Evolutionary conservation across 106 monocot species (phyloP).

Genomic region (Acorus calamus): DNA sequence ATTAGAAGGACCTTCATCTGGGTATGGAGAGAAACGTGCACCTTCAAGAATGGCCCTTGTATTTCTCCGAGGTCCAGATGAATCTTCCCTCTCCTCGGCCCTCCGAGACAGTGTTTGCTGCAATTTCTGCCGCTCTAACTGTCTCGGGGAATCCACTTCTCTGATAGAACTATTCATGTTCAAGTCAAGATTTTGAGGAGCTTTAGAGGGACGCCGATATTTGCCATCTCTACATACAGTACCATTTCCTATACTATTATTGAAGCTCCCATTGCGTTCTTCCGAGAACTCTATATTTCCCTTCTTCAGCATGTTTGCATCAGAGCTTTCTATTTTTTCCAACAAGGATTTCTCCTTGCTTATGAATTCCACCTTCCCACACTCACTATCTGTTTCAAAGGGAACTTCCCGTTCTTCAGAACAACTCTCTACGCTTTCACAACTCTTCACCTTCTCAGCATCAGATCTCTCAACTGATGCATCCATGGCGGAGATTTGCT

Average conservation of each 20-base stretch:
- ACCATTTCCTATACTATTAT: slow-evolving; percentile 10
- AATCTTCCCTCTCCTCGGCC: slow-evolving; percentile 7
- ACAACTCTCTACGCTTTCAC: slow-evolving; percentile 19
- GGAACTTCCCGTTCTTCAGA: slow-evolving; percentile 24
- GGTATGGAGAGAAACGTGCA: slow-evolving; percentile 21
- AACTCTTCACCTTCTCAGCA: slow-evolving; percentile 19
- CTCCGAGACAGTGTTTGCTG: slow-evolving; percentile 7
- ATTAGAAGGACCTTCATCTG: slow-evolving; percentile 45
- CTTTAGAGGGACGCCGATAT: slow-evolving; percentile 15
- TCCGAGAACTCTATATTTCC: slow-evolving; percentile 4
- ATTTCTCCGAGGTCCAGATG: slow-evolving; percentile 6
- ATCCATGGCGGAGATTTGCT: slow-evolving; percentile 15
- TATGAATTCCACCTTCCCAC: slow-evolving; percentile 8
- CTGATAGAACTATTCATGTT: slow-evolving; percentile 11
- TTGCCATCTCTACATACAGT: slow-evolving; percentile 13
- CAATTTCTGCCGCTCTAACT: slow-evolving; percentile 1
- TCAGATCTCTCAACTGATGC: slow-evolving; percentile 41
- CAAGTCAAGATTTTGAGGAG: slow-evolving; percentile 12
- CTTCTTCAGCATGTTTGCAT: not conserved
- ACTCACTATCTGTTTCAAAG: slow-evolving; percentile 18
- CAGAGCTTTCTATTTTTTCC: not conserved
- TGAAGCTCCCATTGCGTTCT: slow-evolving; percentile 6
- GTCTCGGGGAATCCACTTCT: slow-evolving; percentile 2
- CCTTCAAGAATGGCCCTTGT: not conserved
- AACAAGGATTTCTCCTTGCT: slow-evolving; percentile 9